Percentiles rank a stretch among this genome's conserved stretches.
Conservation (phyloP, 345 rosid genomes). For the Eucalyptus shirleyi region DNA sequence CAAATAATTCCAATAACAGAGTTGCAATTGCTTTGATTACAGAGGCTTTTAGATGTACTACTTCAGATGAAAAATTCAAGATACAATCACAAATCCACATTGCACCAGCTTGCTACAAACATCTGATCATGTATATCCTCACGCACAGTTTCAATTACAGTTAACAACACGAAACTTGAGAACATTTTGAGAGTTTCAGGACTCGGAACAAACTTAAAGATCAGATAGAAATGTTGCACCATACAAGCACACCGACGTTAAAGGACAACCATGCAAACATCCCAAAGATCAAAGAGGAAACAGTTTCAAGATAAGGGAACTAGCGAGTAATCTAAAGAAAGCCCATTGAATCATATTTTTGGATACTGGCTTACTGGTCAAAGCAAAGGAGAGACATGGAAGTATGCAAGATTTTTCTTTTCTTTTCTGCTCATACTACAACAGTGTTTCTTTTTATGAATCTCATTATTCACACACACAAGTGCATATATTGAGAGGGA, state of each 20-base stretch:
- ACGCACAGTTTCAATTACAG: neutral
- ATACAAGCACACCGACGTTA: neutral
- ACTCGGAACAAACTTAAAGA: neutral
- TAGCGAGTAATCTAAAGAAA: neutral
- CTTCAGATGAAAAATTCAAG: neutral
- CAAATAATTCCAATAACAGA: neutral
- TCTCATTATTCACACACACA: neutral
- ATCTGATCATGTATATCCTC: neutral
- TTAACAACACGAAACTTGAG: neutral
- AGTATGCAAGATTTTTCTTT: neutral
- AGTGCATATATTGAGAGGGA: neutral
- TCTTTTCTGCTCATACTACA: neutral
- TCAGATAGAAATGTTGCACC: neutral
- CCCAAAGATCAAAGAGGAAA: neutral
- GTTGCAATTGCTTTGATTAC: neutral
- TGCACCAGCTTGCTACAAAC: neutral
- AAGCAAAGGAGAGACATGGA: neutral
- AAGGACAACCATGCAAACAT: neutral
- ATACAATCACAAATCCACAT: neutral
- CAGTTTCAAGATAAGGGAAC: neutral
- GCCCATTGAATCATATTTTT: neutral
- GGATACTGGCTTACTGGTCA: neutral
- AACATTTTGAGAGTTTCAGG: neutral
- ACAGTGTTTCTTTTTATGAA: neutral
- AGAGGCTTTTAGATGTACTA: neutral